Evolutionary conservation across 345 rosid genomes (phyloP), one percentile per base, ranked within the genome.

Genomic region (Eutrema heterophyllum): DNA sequence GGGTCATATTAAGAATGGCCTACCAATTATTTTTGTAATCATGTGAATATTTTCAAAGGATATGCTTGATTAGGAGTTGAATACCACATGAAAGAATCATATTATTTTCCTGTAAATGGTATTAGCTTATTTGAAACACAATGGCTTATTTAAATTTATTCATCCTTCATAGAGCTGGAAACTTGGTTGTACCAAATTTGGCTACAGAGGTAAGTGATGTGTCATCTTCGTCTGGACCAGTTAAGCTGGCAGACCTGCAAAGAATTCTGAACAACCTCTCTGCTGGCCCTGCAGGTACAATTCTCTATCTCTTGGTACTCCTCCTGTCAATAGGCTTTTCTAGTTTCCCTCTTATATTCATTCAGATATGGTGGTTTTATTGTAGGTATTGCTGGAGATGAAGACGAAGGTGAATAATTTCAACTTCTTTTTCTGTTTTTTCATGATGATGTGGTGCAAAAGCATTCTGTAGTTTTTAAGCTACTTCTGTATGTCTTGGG

Each of bases 221-320:
- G 71, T 75, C 85, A 78, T 85, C 96, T 66, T 86, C 96, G 18
- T 84, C 96, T 36, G 98, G 98, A 72, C 92, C 98, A 24, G 96
- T 95, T 38, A 88, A 83, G 83, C 78, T 92, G 83, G 90, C 85
- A 78, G 97, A 92, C 80, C 78, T 95, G 81, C 92, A 87, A 84
- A 88, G 97, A 81, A 95, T 95, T 78, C 84, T 95, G 79, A 87
- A 87, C 85, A 88, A 83, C 80, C 85, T 95, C 33, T 75, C 74
- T 43, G 6, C 49, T 35, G 91, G 78, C 9, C 87, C 95, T 73
- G 81, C 81, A 74, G 96, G 97, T 88, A 78, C 56, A 69, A 5
- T 57, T 64, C 62, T 77, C 71, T 29, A 27, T 53, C 50, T 56
- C 30, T 48, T 38, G 49, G 15, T 15, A 44, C 2, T 16, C 26